A percentile compares a stretch with the other conserved stretches of the same genome.
These are phyloP conservation scores for Citrullus amarus DNA, from an alignment of 306 rosid genomes.

Conservation along the genomic window DNA sequence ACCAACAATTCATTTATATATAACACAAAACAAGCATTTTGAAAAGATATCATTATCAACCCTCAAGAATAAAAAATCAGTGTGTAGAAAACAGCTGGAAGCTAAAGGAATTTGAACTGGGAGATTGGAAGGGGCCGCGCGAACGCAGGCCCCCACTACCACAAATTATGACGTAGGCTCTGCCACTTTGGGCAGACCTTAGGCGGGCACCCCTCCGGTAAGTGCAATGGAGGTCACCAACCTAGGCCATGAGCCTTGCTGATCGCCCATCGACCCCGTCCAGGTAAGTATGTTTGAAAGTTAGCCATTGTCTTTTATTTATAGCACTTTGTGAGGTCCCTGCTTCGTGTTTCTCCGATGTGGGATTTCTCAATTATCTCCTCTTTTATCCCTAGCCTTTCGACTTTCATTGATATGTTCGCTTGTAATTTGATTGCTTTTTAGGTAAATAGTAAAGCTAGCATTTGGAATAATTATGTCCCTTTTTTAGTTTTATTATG, in stretches of 20 bases:
- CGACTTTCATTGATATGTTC: too few species aligned
- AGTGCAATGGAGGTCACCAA: background rate
- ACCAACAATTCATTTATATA: too few species aligned
- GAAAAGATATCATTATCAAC: too few species aligned
- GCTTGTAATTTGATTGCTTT: too few species aligned
- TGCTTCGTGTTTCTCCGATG: background rate
- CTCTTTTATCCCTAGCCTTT: too few species aligned
- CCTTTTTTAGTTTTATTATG: too few species aligned
- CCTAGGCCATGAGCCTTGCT: background rate
- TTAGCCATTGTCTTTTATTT: background rate
- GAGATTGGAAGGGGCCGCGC: constrained; percentile 31
- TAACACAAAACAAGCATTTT: too few species aligned
- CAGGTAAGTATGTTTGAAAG: constrained; percentile 21
- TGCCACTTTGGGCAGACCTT: constrained; percentile 31
- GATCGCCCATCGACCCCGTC: constrained; percentile 31
- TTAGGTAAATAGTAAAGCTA: too few species aligned
- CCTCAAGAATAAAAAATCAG: too few species aligned
- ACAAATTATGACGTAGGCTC: constrained; percentile 56
- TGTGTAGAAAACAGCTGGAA: too few species aligned
- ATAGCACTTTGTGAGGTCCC: background rate
- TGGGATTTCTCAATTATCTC: background rate
- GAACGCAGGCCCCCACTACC: constrained; percentile 39
- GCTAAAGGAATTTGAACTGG: too few species aligned
- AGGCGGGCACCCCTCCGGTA: constrained; percentile 15
- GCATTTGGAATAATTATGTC: too few species aligned